Evolutionary conservation across 2,329 filamentous ascomycete species (phyloP), one percentile per base, ranked within the genome.

Genomic region (Diplodia scrobiculata): DNA sequence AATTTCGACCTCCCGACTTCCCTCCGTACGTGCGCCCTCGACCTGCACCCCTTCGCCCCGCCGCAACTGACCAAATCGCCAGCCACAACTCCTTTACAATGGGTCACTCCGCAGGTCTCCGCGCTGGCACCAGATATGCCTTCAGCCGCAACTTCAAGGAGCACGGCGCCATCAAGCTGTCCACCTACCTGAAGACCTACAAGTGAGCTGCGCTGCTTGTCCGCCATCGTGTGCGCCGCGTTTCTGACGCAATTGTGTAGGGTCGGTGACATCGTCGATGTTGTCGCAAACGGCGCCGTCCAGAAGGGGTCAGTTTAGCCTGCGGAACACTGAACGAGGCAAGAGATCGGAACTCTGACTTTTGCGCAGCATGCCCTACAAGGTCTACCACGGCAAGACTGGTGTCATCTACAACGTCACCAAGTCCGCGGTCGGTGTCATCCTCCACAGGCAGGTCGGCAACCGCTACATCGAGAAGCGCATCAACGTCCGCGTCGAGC

Each of bases 401-500:
- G 92, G 92, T 80, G 91, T 97, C 77, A 85, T 97, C 84, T 97
- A 96, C 91, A 99, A 99, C 87, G 95, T 99, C 78, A 95, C 94
- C 84, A 97, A 97, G 89, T 91, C 88, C 77, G 91, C 95, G 73
- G 92, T 99, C 80, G 95, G 95, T 78, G 91, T 99, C 83, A 97
- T 99, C 85, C 91, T 99, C 84, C 94, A 96, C 91, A 97, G 97
- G 89, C 92, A 96, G 83, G 95, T 99, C 81, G 92, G 93, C 85
- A 95, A 98, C 90, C 91, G 94, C 79, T 99, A 97, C 89, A 87
- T 99, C 82, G 95, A 99, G 91, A 99, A 99, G 92, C 94, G 95
- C 82, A 89, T 99, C 86, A 98, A 97, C 89, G 87, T 99, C 84
- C 92, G 95, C 81, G 84, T 98, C 83, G 95, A 99, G 90, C 95